These are phyloP conservation scores for Ananas comosus DNA, from an alignment of 176 grass and related monocot species.

Conservation along the genomic window DNA sequence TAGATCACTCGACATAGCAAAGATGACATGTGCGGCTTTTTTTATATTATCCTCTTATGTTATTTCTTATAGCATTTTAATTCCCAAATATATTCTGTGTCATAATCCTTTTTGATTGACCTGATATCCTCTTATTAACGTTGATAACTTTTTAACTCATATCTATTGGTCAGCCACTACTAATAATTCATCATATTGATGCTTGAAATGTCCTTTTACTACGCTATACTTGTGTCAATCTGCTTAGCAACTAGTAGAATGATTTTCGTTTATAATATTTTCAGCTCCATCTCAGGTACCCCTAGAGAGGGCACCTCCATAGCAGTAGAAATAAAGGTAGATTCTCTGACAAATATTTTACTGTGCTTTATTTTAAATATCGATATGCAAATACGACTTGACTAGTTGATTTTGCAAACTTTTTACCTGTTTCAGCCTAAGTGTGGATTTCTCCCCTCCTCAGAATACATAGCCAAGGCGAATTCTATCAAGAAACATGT, in stretches of 20 bases:
- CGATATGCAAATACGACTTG: not conserved
- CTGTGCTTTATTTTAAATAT: slow-evolving; percentile 5
- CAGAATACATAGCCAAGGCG: slow-evolving; percentile 69
- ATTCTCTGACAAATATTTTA: slow-evolving; percentile 6
- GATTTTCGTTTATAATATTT: slow-evolving; percentile 9
- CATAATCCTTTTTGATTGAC: not conserved
- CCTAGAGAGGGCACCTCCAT: slow-evolving; percentile 40
- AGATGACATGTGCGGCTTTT: too few relatives aligned
- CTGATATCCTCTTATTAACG: not conserved
- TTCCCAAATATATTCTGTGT: not conserved
- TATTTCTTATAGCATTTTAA: not conserved
- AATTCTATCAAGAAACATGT: slow-evolving; percentile 81
- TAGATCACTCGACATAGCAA: too few relatives aligned
- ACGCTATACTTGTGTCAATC: not conserved
- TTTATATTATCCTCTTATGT: too few relatives aligned
- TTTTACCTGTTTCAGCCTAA: slow-evolving; percentile 45
- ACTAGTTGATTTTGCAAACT: not conserved
- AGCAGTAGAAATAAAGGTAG: slow-evolving; percentile 96
- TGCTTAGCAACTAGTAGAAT: not conserved
- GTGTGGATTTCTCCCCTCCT: slow-evolving; percentile 86
- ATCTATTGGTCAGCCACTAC: not conserved
- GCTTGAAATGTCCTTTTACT: not conserved
- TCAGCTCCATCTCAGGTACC: slow-evolving; percentile 42
- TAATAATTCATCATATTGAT: not conserved
- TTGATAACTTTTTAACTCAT: not conserved